phyloP scores from a whole-genome alignment of 768 basidiomycete species.

The Fomitopsis pulvina region DNA sequence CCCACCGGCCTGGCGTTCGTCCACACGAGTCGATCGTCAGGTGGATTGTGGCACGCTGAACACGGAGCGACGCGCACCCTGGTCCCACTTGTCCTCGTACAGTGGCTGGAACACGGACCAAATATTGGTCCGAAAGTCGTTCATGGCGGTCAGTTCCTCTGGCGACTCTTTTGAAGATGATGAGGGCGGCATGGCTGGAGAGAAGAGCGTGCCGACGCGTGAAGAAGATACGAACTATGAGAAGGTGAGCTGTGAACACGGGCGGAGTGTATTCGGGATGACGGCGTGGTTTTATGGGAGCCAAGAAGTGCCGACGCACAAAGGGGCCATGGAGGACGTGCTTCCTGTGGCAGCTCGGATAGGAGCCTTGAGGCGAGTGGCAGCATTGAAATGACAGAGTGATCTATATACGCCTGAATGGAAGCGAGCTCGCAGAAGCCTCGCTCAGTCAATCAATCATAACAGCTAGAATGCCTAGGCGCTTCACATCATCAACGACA shows the following conservation, averaged over 20 bases:
- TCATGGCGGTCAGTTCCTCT: conserved; percentile 18
- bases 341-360: neutral
- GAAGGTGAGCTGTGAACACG: neutral
- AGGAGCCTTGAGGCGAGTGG: neutral
- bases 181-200: neutral
- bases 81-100: conserved; percentile 25
- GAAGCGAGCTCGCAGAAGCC: conserved; percentile 10
- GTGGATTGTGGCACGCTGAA: neutral
- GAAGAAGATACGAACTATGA: neutral
- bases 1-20: conserved; percentile 12
- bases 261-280: neutral
- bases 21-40: neutral
- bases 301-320: neutral
- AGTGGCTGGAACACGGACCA: conserved; percentile 22
- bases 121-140: conserved; percentile 21
- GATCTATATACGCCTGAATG: conserved; percentile 3
- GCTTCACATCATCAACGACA: conserved; percentile 3
- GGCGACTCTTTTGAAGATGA: conserved; percentile 12
- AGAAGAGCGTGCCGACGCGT: neutral
- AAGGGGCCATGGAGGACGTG: neutral
- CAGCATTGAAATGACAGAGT: neutral
- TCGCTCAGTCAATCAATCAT: conserved; percentile 21
- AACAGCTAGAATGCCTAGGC: conserved; percentile 12
- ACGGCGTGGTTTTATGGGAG: neutral
- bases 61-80: conserved; percentile 13